Evolutionary conservation across 2,329 filamentous ascomycete species (phyloP).

Genomic region (Apiospora pterosperma): DNA sequence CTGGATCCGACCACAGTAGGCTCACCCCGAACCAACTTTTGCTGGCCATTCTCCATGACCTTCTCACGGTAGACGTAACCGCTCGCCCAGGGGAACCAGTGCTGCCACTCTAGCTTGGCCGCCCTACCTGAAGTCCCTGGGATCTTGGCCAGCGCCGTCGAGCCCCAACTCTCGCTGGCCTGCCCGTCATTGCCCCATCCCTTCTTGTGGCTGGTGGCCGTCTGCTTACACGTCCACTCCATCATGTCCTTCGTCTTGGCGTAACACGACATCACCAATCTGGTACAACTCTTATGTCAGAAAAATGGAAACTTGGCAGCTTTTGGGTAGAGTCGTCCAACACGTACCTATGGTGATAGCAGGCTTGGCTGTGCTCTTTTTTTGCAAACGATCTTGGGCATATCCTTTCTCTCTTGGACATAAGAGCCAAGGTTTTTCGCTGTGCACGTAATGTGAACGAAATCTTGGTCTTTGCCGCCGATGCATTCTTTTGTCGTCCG

Average conservation of each 20-base stretch:
- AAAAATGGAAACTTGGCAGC: too few relatives aligned
- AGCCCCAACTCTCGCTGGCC: background rate
- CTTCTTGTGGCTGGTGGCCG: background rate
- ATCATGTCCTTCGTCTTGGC: background rate
- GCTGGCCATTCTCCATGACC: background rate
- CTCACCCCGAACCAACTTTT: background rate
- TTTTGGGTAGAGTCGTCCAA: background rate
- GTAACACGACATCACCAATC: slow-evolving; percentile 3
- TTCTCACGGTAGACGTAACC: slow-evolving; percentile 5
- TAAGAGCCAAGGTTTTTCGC: background rate
- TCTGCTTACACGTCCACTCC: slow-evolving; percentile 6
- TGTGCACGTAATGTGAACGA: background rate
- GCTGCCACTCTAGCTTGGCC: too few relatives aligned
- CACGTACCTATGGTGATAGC: slow-evolving; percentile 4
- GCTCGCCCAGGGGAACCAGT: slow-evolving; percentile 8
- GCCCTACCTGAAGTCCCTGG: too few relatives aligned
- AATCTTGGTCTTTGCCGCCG: background rate
- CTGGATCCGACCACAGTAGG: background rate
- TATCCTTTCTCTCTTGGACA: slow-evolving; percentile 7
- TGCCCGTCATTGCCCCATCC: background rate
- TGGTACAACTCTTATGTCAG: too few relatives aligned
- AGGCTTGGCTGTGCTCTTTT: background rate
- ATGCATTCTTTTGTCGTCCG: slow-evolving; percentile 2
- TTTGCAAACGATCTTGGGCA: slow-evolving; percentile 6
- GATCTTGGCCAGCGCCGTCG: background rate